A percentile compares a stretch with the other conserved stretches of the same genome.
Conservation (phyloP, 257 asterid species). For the Verbena officinalis region DNA sequence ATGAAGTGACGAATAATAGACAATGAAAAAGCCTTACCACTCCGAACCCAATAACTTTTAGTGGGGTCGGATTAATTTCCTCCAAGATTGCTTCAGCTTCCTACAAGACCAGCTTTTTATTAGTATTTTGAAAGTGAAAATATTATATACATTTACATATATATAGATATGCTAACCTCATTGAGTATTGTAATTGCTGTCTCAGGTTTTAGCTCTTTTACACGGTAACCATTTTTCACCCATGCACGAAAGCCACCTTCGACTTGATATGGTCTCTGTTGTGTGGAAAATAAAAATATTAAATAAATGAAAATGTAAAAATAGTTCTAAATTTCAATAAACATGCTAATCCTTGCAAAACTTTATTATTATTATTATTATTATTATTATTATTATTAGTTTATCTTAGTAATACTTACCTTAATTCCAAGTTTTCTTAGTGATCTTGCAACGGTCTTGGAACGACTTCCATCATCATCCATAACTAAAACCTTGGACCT, state of each 20-base stretch:
- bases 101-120: conserved; percentile 40
- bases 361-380: too few species aligned
- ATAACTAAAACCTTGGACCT: conserved; percentile 82
- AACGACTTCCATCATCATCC: conserved; percentile 89
- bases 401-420: conserved; percentile 49
- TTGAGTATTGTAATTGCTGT: conserved; percentile 77
- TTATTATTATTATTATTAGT: neutral
- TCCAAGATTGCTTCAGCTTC: conserved; percentile 92
- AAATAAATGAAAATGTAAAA: neutral
- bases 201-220: conserved; percentile 80
- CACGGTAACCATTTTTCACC: conserved; percentile 71
- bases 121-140: conserved; percentile 14
- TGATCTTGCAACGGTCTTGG: conserved; percentile 87
- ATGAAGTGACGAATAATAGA: neutral
- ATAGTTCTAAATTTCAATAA: neutral
- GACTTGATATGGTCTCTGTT: conserved; percentile 73
- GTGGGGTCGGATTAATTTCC: conserved; percentile 80
- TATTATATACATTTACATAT: neutral
- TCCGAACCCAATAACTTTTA: conserved; percentile 63
- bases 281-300: conserved; percentile 11
- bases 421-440: conserved; percentile 76
- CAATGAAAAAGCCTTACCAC: conserved; percentile 44
- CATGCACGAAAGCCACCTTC: conserved; percentile 90
- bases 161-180: conserved; percentile 48
- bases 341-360: too few species aligned